Evolutionary conservation across 1,284 basidiomycete genomes (phyloP).

Genomic region (Naganishia liquefaciens): DNA sequence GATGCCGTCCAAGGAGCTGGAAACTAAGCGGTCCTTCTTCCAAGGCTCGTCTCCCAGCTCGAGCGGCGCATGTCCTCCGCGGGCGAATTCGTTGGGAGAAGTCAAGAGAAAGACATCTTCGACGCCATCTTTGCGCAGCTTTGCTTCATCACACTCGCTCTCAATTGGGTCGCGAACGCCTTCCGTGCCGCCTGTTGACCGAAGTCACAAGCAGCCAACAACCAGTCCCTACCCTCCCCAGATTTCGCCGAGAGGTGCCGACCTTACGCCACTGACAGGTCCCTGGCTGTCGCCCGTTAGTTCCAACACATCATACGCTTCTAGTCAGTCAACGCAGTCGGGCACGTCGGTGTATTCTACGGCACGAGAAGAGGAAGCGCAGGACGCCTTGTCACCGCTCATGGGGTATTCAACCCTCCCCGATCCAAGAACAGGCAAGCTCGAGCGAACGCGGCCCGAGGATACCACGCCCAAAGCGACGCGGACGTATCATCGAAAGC

Average conservation of each 20-base stretch:
- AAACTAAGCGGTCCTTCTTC: constrained; percentile 8
- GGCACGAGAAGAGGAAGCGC: constrained; percentile 11
- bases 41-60: background rate
- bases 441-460: background rate
- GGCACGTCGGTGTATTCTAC: constrained; percentile 16
- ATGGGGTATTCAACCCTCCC: background rate
- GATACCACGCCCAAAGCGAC: constrained; percentile 14
- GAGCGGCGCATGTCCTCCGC: background rate
- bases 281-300: constrained; percentile 18
- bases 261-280: constrained; percentile 13
- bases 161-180: background rate
- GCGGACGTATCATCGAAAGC: constrained; percentile 14
- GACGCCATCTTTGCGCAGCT: constrained; percentile 13
- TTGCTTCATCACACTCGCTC: constrained; percentile 25
- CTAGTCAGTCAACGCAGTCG: constrained; percentile 8
- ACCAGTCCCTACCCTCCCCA: constrained; percentile 19
- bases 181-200: background rate
- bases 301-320: constrained; percentile 3
- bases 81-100: constrained; percentile 10
- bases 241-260: background rate
- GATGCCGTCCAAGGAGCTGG: background rate
- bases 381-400: constrained; percentile 22
- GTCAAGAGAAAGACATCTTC: constrained; percentile 20
- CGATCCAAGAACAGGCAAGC: background rate
- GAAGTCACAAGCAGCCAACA: background rate